These are phyloP conservation scores for Perilla frutescens DNA, from an alignment of 257 asterid species.

Conservation along the genomic window DNA sequence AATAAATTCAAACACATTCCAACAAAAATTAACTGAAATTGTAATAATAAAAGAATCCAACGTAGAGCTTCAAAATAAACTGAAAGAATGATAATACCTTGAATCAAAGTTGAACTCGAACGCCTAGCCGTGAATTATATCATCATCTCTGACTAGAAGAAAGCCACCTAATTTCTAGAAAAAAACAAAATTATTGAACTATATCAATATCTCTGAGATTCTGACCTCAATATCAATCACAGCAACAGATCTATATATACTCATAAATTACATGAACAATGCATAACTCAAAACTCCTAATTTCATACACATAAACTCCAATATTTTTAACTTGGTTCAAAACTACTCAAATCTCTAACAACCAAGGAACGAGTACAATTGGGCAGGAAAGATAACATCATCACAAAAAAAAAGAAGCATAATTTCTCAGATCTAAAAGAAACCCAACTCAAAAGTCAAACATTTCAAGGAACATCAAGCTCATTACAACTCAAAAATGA, in stretches of 20 bases:
- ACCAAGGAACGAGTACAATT: conserved; percentile 1
- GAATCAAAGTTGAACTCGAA: no score
- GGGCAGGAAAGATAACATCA: neutral
- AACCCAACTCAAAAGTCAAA: conserved; percentile 19
- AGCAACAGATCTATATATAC: conserved; percentile 22
- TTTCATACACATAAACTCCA: neutral
- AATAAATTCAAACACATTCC: no score
- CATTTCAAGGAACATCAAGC: neutral
- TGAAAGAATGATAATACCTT: no score
- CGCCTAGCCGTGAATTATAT: no score
- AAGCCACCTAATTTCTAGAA: no score
- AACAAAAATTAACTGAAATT: no score
- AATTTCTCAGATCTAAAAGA: conserved; percentile 37
- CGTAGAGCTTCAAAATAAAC: no score
- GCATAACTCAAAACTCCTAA: neutral
- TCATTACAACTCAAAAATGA: conserved; percentile 13
- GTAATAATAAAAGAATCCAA: no score
- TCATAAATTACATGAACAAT: conserved; percentile 1
- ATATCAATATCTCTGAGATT: no score
- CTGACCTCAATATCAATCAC: conserved; percentile 10
- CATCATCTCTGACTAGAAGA: no score
- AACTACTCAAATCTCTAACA: conserved; percentile 22
- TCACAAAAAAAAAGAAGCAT: neutral
- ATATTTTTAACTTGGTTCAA: neutral
- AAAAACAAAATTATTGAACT: no score